These are phyloP conservation scores for Pseudogymnoascus sp. DNA, from an alignment of 2,329 filamentous ascomycete genomes.

Conservation along the genomic window DNA sequence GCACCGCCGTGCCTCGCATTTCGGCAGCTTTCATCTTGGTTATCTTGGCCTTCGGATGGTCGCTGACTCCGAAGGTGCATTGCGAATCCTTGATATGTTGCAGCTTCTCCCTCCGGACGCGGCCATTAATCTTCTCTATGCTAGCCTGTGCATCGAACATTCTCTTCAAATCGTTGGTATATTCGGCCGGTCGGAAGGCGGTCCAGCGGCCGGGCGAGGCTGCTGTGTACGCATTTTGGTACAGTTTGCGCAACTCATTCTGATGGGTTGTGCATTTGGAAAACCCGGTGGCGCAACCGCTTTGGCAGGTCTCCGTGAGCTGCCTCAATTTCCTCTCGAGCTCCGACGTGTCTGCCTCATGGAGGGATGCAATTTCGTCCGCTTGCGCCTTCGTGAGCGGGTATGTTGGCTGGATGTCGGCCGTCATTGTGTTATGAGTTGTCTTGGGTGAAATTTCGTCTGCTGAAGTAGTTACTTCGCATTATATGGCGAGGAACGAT, in stretches of 20 bases:
- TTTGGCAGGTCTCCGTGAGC: neutral
- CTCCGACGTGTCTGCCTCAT: conserved; percentile 4
- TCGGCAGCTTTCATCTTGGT: neutral
- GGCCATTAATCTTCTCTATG: neutral
- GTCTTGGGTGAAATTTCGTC: neutral
- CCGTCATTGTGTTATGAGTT: conserved; percentile 3
- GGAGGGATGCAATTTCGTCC: neutral
- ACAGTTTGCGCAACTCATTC: conserved; percentile 3
- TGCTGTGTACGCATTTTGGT: neutral
- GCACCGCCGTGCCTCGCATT: neutral
- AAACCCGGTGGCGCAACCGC: neutral
- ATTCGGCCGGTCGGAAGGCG: neutral
- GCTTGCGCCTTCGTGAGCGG: neutral
- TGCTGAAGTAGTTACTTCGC: neutral
- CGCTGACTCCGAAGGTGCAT: neutral
- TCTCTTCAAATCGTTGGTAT: neutral
- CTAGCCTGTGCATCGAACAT: conserved; percentile 1
- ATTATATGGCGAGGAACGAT: neutral
- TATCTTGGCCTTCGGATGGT: neutral
- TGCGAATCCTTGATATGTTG: neutral
- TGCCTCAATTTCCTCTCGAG: neutral
- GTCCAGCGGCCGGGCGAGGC: neutral
- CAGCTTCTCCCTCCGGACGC: neutral
- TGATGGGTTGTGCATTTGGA: neutral
- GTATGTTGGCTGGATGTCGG: neutral